Evolutionary conservation across 1,284 basidiomycete species (phyloP), one percentile per base, ranked within the genome.

Genomic region (Moesziomyces parantarcticus): DNA sequence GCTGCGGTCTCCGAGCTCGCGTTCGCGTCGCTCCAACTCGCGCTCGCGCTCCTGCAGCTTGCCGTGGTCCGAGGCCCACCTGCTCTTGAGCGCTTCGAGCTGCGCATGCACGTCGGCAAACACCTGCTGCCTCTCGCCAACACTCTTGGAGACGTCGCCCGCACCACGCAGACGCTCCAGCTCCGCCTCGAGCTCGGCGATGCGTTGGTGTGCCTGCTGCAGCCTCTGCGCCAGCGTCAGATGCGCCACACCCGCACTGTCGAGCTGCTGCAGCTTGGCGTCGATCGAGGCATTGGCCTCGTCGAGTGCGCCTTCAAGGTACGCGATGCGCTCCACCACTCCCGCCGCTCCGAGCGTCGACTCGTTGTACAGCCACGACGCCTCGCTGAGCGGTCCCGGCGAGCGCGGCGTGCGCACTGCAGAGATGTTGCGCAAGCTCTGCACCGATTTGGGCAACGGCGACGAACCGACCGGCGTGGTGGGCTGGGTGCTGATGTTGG

Each of bases 241-340:
- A 20, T 74, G 70, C 2, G 66, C 63, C 8, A 77, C 58, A 20
- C 72, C 72, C 14, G 73, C 72, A 14, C 53, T 44, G 42, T 75
- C 72, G 14, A 78, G 62, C 50, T 76, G 64, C 13, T 65, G 61
- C 36, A 79, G 55, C 56, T 78, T 78, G 22, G 67, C 71, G 36
- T 79, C 77, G 48, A 77, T 74, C 9, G 61, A 62, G 5, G 62
- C 72, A 41, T 78, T 77, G 34, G 75, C 76, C 25, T 68, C 67
- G 40, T 74, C 77, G 13, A 79, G 63, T 7, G 66, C 72, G 16
- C 56, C 51, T 58, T 76, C 59, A 21, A 79, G 69, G 49, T 72
- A 63, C 0, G 65, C 49, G 29, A 76, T 69, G 18, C 61, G 58
- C 44, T 74, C 66, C 8, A 68, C 58, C 10, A 76, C 70, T 3